Percentiles rank a stretch among this genome's conserved stretches.
Conservation (phyloP, 2,329 filamentous ascomycete genomes). For the Fusarium longipes region DNA sequence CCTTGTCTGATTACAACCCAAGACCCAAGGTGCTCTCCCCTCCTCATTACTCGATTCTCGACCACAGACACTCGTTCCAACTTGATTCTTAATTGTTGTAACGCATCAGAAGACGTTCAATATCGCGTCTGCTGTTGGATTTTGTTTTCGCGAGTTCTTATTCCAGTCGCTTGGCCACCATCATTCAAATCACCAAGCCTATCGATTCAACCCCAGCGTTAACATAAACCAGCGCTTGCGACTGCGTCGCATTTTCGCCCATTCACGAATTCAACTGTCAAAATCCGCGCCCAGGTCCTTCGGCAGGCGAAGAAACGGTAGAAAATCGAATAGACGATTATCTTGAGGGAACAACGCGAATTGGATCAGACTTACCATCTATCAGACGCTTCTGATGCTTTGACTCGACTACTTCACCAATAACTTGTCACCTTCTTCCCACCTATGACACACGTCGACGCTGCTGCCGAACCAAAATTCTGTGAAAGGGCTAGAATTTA, state of each 20-base stretch:
- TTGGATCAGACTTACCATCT: background rate
- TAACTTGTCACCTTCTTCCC: background rate
- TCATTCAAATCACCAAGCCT: slow-evolving; percentile 6
- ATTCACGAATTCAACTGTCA: slow-evolving; percentile 14
- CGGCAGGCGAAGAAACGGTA: background rate
- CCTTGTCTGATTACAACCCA: slow-evolving; percentile 33
- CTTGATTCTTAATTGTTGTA: slow-evolving; percentile 9
- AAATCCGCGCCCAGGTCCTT: background rate
- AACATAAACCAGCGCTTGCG: slow-evolving; percentile 14
- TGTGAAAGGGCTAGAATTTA: slow-evolving; percentile 1
- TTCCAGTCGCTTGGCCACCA: background rate
- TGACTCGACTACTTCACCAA: slow-evolving; percentile 4
- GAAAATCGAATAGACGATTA: background rate
- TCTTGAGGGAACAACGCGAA: background rate
- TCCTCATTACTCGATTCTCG: slow-evolving; percentile 28
- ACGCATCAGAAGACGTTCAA: slow-evolving; percentile 12
- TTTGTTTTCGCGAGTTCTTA: background rate
- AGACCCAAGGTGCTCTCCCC: slow-evolving; percentile 25
- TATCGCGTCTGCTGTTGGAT: slow-evolving; percentile 1
- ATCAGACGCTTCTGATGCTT: background rate
- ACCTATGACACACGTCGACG: slow-evolving; percentile 27
- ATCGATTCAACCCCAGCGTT: background rate
- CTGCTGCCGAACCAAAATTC: slow-evolving; percentile 7
- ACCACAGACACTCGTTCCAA: slow-evolving; percentile 35
- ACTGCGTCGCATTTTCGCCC: slow-evolving; percentile 25